Evolutionary conservation across 2,329 filamentous ascomycete species (phyloP).

Genomic region (Colletotrichum somersetense): DNA sequence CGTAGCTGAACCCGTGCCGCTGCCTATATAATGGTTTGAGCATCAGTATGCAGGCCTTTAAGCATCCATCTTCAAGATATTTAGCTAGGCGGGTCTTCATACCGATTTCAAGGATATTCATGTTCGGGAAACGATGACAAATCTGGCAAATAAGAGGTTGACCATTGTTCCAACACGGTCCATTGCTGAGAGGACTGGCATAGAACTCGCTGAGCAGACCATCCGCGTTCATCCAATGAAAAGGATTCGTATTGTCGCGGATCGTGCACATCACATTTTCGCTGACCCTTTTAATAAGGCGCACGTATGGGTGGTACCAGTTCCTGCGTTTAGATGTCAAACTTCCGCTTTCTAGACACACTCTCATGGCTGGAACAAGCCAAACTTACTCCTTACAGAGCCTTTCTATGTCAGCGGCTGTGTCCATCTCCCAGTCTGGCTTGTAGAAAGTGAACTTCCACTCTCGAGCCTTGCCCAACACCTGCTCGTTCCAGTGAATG

Average conservation of each 20-base stretch:
- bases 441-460: conserved; percentile 11
- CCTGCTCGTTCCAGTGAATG: conserved; percentile 28
- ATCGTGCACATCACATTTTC: conserved; percentile 18
- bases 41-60: neutral
- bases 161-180: conserved; percentile 15
- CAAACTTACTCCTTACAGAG: conserved; percentile 2
- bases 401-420: neutral
- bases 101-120: conserved; percentile 48
- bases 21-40: neutral
- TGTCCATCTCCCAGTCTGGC: neutral
- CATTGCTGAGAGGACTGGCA: conserved; percentile 19
- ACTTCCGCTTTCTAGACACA: neutral
- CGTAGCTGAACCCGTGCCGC: conserved; percentile 27
- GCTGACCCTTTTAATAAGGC: neutral
- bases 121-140: conserved; percentile 12
- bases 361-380: neutral
- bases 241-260: conserved; percentile 23
- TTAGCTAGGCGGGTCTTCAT: neutral
- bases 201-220: conserved; percentile 30
- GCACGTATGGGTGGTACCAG: conserved; percentile 4
- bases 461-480: conserved; percentile 2
- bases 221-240: conserved; percentile 27
- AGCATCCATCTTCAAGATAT: neutral
- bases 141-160: neutral
- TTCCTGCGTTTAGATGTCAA: neutral